Evolutionary conservation across 192 early-diverging fungal species (phyloP).

Genomic region (Coemansia sp.): DNA sequence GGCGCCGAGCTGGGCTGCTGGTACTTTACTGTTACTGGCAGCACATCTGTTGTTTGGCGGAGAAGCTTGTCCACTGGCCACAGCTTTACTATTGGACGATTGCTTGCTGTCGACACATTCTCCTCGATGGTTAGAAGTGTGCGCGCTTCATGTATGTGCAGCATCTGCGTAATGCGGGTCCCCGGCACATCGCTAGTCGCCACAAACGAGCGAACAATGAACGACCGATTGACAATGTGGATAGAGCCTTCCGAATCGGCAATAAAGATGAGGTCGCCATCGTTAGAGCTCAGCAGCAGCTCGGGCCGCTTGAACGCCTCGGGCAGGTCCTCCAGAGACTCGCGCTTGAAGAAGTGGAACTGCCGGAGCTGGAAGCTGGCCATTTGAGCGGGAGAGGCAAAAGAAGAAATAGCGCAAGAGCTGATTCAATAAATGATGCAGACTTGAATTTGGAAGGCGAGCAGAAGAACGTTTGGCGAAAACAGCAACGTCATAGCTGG

Average conservation of each 20-base stretch:
- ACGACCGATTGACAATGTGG: conserved; percentile 62
- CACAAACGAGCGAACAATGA: conserved; percentile 62
- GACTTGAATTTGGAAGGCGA: too few species aligned
- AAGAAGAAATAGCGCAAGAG: not conserved
- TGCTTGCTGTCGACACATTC: conserved; percentile 22
- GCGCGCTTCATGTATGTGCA: conserved; percentile 73
- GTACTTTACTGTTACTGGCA: conserved; percentile 33
- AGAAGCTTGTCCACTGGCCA: conserved; percentile 46
- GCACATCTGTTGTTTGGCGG: conserved; percentile 29
- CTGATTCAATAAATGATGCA: not conserved
- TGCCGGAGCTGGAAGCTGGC: conserved; percentile 48
- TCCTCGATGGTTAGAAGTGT: conserved; percentile 69
- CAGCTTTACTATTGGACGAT: conserved; percentile 34
- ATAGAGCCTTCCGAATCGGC: conserved; percentile 48
- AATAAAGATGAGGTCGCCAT: conserved; percentile 44
- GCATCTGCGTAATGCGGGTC: conserved; percentile 75
- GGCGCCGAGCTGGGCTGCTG: conserved; percentile 35
- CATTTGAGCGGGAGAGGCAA: conserved; percentile 17
- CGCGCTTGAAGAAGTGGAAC: conserved; percentile 53
- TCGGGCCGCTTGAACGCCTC: conserved; percentile 35
- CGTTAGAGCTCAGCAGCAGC: conserved; percentile 42
- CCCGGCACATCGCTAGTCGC: conserved; percentile 52
- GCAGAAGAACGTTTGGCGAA: too few species aligned
- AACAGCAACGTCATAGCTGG: too few species aligned
- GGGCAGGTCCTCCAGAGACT: conserved; percentile 36